Base-by-base conservation (phyloP, 2,329 filamentous ascomycete species). In the Aspergillus candidus region DNA sequence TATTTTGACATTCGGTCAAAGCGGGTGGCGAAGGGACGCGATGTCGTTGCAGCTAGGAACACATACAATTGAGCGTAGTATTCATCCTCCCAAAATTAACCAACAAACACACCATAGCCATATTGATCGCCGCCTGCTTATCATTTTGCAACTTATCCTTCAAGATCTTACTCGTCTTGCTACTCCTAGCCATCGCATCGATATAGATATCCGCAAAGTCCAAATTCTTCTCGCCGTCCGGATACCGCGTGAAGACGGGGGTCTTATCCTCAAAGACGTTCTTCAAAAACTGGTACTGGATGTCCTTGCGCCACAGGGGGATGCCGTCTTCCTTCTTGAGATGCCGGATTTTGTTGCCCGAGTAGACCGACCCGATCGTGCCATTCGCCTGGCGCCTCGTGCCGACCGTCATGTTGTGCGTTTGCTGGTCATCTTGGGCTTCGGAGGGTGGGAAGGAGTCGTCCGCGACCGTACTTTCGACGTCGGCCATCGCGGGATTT, bases 71-170 rank as follows among this genome's bases (percentile, higher is more conserved):
- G 38, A 98, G 75, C 0, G 93, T 98, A 2, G 93, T 98, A 68
- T 98, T 98, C 93, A 98, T 98, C 51, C 93, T 79, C 46, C 93
- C 93, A 52, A 98, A 87, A 61, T 98, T 98, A 65, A 98, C 93
- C 58, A 98, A 72, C 53, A 98, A 73, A 68, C 93, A 98, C 47
- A 98, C 91, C 93, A 98, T 98, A 41, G 93, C 93, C 93, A 98
- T 98, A 61, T 88, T 91, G 66, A 95, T 89, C 31, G 91, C 93
- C 15, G 90, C 90, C 52, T 88, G 84, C 59, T 88, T 83, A 65
- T 98, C 93, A 55, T 84, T 93, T 59, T 95, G 77, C 52, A 98
- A 77, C 73, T 98, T 97, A 69, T 98, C 93, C 67, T 94, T 88
- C 52, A 98, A 76, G 39, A 98, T 93, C 71, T 97, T 97, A 76